Evolutionary conservation across 495 filamentous ascomycete genomes (phyloP).

Genomic region (Penicillium steckii): DNA sequence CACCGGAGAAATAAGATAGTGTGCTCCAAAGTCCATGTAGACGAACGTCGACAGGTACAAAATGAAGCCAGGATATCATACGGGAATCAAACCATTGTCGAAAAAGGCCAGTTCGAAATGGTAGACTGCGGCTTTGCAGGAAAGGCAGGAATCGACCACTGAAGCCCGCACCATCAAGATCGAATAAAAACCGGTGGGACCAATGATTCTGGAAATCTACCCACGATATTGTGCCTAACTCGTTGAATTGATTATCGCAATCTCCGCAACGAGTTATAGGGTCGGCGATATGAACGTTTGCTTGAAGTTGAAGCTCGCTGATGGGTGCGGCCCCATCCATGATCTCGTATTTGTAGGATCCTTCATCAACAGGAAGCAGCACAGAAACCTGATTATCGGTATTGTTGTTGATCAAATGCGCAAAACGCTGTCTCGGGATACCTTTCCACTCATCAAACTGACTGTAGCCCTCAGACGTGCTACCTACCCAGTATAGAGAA

Average conservation of each 20-base stretch:
- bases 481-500: conserved; percentile 52
- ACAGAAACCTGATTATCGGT: conserved; percentile 43
- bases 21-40: conserved; percentile 64
- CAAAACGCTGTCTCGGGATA: conserved; percentile 57
- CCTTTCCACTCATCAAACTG: conserved; percentile 54
- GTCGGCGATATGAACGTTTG: conserved; percentile 47
- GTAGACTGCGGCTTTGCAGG: conserved; percentile 58
- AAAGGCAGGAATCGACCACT: conserved; percentile 62
- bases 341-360: conserved; percentile 38
- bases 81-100: conserved; percentile 74
- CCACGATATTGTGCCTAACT: conserved; percentile 44
- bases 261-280: conserved; percentile 57
- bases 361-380: conserved; percentile 31
- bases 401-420: conserved; percentile 54
- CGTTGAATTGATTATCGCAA: conserved; percentile 49
- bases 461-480: conserved; percentile 57
- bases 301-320: conserved; percentile 26
- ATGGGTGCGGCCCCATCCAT: conserved; percentile 31
- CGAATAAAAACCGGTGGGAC: conserved; percentile 65
- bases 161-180: conserved; percentile 69
- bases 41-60: conserved; percentile 71
- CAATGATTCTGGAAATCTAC: conserved; percentile 59
- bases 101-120: conserved; percentile 65
- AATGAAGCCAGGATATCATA: conserved; percentile 72
- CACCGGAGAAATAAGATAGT: conserved; percentile 60